Conservation (phyloP, 2,329 filamentous ascomycete species). For the Akanthomyces uredinophilus region DNA sequence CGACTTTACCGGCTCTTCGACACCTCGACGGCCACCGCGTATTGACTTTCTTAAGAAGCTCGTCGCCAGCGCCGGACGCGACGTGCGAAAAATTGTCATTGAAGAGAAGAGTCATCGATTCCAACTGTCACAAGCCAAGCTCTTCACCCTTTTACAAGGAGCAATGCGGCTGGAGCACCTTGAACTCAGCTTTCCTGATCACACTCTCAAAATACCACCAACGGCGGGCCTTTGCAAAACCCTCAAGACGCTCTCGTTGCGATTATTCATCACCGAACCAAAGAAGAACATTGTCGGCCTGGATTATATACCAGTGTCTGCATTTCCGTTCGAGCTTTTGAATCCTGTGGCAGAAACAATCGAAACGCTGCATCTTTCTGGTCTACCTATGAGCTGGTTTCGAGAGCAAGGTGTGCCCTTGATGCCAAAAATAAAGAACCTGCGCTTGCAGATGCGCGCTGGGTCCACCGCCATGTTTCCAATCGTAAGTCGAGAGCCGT, state of each 20-base stretch:
- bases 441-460: slow-evolving; percentile 24
- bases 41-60: slow-evolving; percentile 25
- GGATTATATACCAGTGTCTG: slow-evolving; percentile 1
- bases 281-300: slow-evolving; percentile 2
- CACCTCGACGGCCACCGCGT: slow-evolving; percentile 21
- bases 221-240: slow-evolving; percentile 12
- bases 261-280: neutral
- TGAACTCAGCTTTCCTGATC: slow-evolving; percentile 19
- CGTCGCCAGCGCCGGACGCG: slow-evolving; percentile 27
- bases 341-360: slow-evolving; percentile 21
- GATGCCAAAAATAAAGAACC: slow-evolving; percentile 26
- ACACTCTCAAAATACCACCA: neutral
- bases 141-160: slow-evolving; percentile 23
- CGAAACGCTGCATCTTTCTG: slow-evolving; percentile 22
- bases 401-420: slow-evolving; percentile 13
- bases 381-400: slow-evolving; percentile 20
- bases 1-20: slow-evolving; percentile 22
- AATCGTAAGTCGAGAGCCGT: slow-evolving; percentile 18
- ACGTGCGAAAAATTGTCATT: slow-evolving; percentile 27
- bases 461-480: slow-evolving; percentile 15
- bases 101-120: slow-evolving; percentile 22
- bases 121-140: slow-evolving; percentile 26
- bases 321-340: slow-evolving; percentile 4
- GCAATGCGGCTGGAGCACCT: slow-evolving; percentile 25
- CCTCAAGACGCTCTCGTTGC: slow-evolving; percentile 7